Percentiles rank a stretch among this genome's conserved stretches.
phyloP scores from a whole-genome alignment of 164 flowering plant species.

The Euptelea pleiosperma region DNA sequence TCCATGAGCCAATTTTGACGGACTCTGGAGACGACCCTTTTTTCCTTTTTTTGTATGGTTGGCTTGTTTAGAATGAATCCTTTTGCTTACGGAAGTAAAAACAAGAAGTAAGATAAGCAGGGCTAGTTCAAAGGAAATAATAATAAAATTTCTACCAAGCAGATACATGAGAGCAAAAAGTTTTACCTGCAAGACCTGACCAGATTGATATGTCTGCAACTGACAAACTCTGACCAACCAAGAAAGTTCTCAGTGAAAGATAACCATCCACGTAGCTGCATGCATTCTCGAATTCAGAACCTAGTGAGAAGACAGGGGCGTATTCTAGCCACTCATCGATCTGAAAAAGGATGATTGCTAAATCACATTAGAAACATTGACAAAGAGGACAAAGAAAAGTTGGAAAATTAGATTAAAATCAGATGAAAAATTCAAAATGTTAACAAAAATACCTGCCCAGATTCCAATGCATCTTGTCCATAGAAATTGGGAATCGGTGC shows the following conservation, averaged over 20 bases:
- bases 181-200: slow-evolving; percentile 82
- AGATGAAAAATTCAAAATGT: background rate
- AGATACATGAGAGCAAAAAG: background rate
- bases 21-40: too few relatives aligned
- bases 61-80: too few relatives aligned
- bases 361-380: slow-evolving; percentile 7
- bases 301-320: slow-evolving; percentile 49
- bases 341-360: slow-evolving; percentile 29
- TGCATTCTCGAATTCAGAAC: slow-evolving; percentile 85
- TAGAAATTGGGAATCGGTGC: slow-evolving; percentile 45
- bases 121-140: background rate
- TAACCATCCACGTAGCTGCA: slow-evolving; percentile 56
- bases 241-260: slow-evolving; percentile 49
- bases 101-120: too few relatives aligned
- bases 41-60: too few relatives aligned
- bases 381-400: background rate
- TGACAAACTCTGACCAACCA: slow-evolving; percentile 64
- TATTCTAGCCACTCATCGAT: slow-evolving; percentile 83
- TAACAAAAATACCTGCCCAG: slow-evolving; percentile 48
- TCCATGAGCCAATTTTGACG: too few relatives aligned
- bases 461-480: slow-evolving; percentile 44
- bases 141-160: background rate
- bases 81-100: too few relatives aligned
- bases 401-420: background rate
- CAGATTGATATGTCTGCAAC: slow-evolving; percentile 83